phyloP scores from a whole-genome alignment of 2,329 filamentous ascomycete genomes.

The Aspergillus novofumigatus region DNA sequence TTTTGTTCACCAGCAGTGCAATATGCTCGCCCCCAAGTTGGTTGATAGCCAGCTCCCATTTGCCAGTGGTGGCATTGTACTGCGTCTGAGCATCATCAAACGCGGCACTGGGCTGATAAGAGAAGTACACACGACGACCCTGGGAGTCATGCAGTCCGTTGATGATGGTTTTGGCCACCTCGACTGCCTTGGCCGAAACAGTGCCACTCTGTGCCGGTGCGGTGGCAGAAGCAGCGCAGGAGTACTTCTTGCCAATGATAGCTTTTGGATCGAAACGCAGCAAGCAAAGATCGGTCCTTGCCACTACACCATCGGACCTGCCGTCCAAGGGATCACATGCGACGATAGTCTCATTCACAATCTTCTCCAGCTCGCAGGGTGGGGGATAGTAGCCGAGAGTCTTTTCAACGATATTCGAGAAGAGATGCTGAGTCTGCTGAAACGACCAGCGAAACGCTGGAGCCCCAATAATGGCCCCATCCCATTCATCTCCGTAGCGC shows the following conservation, averaged over 20 bases:
- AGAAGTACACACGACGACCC: neutral
- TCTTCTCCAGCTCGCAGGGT: slow-evolving; percentile 42
- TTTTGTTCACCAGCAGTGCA: slow-evolving; percentile 6
- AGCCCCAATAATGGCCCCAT: neutral
- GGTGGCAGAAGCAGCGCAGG: slow-evolving; percentile 28
- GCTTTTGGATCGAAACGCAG: slow-evolving; percentile 39
- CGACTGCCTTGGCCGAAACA: neutral
- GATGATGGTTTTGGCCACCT: neutral
- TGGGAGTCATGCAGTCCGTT: neutral
- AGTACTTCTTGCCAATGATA: slow-evolving; percentile 42
- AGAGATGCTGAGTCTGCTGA: neutral
- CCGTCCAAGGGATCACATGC: slow-evolving; percentile 54
- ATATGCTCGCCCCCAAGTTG: neutral
- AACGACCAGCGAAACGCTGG: neutral
- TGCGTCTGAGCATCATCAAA: neutral
- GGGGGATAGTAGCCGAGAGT: neutral
- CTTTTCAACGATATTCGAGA: neutral
- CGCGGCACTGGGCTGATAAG: neutral
- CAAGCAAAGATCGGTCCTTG: slow-evolving; percentile 44
- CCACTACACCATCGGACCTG: slow-evolving; percentile 49
- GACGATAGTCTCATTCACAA: slow-evolving; percentile 50
- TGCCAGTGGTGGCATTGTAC: neutral
- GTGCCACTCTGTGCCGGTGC: neutral
- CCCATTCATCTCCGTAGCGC: slow-evolving; percentile 42
- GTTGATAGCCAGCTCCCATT: neutral